Percentiles rank a stretch among this genome's conserved stretches.
Evolutionary conservation across 177 flowering plant species (phyloP).

Genomic region (Viscum album): DNA sequence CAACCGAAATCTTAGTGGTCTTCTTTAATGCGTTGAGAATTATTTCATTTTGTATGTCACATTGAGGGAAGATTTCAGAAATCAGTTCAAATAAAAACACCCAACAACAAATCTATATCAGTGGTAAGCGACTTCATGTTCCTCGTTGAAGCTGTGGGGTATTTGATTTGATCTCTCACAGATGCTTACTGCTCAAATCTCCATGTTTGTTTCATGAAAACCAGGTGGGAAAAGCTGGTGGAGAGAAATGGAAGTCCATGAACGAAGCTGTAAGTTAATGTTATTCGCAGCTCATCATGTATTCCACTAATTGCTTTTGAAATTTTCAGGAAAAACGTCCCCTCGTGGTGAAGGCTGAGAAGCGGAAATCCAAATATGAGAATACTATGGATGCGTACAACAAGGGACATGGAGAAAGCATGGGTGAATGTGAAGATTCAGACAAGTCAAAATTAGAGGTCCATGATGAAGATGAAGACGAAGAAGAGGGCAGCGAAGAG

Average conservation of each 20-base stretch:
- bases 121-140: slow-evolving; percentile 34
- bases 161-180: background rate
- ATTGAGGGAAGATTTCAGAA: slow-evolving; percentile 68
- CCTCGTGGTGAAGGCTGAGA: slow-evolving; percentile 14
- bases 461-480: slow-evolving; percentile 13
- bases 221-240: slow-evolving; percentile 8
- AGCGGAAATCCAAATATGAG: slow-evolving; percentile 34
- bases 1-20: too few relatives aligned
- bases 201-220: background rate
- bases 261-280: background rate
- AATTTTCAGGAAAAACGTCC: slow-evolving; percentile 1
- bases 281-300: background rate
- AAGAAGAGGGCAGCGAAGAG: slow-evolving; percentile 6
- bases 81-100: slow-evolving; percentile 52
- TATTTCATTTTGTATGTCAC: background rate
- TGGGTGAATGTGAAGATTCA: slow-evolving; percentile 1
- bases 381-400: slow-evolving; percentile 34
- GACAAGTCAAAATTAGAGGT: slow-evolving; percentile 6
- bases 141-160: background rate
- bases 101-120: slow-evolving; percentile 63
- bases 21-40: background rate
- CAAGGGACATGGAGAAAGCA: slow-evolving; percentile 18
- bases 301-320: background rate
- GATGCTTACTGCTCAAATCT: background rate
- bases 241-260: slow-evolving; percentile 7